These are phyloP conservation scores for Cladosporium austrohemisphaericum DNA, from an alignment of 2,329 filamentous ascomycete species.

Conservation along the genomic window DNA sequence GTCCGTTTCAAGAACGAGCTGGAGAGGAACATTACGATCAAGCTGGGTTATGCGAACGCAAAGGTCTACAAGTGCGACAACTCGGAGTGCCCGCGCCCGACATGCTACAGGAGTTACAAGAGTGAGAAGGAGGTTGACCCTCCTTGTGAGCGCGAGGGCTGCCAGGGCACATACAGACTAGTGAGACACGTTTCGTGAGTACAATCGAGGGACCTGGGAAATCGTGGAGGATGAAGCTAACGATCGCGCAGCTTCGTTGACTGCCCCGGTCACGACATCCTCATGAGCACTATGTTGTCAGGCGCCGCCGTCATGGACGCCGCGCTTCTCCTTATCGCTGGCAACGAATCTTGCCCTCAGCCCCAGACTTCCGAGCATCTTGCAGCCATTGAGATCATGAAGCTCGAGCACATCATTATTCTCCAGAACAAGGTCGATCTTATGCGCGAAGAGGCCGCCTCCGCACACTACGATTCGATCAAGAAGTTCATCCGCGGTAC, in stretches of 20 bases:
- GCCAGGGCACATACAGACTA: constrained; percentile 79
- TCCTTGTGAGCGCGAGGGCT: constrained; percentile 90
- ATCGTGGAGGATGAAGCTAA: constrained; percentile 15
- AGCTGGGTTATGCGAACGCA: constrained; percentile 98
- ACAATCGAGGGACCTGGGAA: background rate
- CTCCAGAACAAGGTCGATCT: constrained; percentile 99
- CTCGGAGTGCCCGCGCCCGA: constrained; percentile 81
- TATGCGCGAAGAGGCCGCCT: constrained; percentile 92
- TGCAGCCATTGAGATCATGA: constrained; percentile 99
- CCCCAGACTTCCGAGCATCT: constrained; percentile 98
- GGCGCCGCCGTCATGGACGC: constrained; percentile 99
- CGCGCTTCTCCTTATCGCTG: constrained; percentile 89
- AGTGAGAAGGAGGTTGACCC: constrained; percentile 98
- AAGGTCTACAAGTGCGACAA: constrained; percentile 99
- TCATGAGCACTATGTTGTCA: constrained; percentile 99
- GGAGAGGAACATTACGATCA: constrained; percentile 99
- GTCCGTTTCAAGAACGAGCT: constrained; percentile 99
- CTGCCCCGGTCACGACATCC: constrained; percentile 99
- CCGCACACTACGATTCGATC: constrained; percentile 94
- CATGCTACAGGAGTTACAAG: constrained; percentile 95
- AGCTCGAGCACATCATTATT: constrained; percentile 98
- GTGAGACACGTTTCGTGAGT: constrained; percentile 88
- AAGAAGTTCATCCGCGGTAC: constrained; percentile 98
- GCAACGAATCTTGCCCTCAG: constrained; percentile 97
- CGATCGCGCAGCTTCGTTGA: constrained; percentile 69